Conservation (phyloP, 768 basidiomycete species). For the Amanita fuliginea region DNA sequence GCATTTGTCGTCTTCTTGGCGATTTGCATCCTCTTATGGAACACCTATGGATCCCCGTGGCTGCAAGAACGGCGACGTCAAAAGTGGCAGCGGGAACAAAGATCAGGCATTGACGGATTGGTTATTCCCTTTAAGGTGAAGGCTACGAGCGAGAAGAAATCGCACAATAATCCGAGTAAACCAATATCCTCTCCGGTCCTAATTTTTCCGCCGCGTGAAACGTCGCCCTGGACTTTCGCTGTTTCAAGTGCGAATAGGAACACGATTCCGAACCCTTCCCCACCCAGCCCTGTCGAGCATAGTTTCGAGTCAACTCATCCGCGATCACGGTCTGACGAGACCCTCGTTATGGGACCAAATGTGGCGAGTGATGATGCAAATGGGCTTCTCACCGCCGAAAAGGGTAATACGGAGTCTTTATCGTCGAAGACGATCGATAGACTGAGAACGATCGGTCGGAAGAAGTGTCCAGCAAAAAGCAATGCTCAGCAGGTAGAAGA, state of each 20-base stretch:
- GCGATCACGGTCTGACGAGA: constrained; percentile 1
- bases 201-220: constrained; percentile 3
- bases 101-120: constrained; percentile 34
- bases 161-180: constrained; percentile 13
- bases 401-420: constrained; percentile 5
- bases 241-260: not conserved
- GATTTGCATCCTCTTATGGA: constrained; percentile 57
- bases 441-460: constrained; percentile 34
- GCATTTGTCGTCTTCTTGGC: constrained; percentile 75
- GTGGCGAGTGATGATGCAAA: constrained; percentile 22
- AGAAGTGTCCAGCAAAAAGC: constrained; percentile 14
- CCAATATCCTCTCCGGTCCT: constrained; percentile 8
- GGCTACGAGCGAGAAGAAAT: constrained; percentile 12
- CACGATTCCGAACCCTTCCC: constrained; percentile 11
- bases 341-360: not conserved
- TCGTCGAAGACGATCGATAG: constrained; percentile 24
- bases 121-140: constrained; percentile 22
- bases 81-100: constrained; percentile 42
- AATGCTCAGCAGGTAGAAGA: not conserved
- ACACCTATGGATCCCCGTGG: constrained; percentile 44
- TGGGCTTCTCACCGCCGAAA: constrained; percentile 25
- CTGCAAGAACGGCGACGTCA: constrained; percentile 35
- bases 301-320: constrained; percentile 4
- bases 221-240: constrained; percentile 9
- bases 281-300: constrained; percentile 3